Percentiles rank a stretch among this genome's conserved stretches.
These are phyloP conservation scores for Trypanosoma conorhini DNA, from an alignment of 208 protist genomes.

Conservation along the genomic window DNA sequence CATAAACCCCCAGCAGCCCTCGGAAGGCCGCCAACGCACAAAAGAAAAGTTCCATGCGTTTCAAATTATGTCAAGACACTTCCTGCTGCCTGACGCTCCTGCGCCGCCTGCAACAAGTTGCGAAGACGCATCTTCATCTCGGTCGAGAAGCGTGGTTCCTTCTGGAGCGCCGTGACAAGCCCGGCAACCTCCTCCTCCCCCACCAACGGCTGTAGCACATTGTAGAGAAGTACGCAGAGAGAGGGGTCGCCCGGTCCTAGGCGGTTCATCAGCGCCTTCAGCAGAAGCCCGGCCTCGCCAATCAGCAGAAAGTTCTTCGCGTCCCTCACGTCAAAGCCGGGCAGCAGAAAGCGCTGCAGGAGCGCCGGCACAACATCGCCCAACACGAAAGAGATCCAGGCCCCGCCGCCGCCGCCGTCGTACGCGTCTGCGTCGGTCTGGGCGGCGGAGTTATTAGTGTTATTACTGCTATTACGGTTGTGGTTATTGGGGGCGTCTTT, in stretches of 20 bases:
- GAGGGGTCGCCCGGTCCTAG: not conserved
- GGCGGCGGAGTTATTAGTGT: not conserved
- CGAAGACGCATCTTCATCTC: constrained; percentile 56
- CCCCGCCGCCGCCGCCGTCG: constrained; percentile 5
- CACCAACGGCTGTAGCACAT: constrained; percentile 34
- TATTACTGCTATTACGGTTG: not conserved
- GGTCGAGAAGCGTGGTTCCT: constrained; percentile 48
- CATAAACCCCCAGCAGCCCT: no score
- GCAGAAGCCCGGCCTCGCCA: constrained; percentile 53
- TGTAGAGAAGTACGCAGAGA: constrained; percentile 35
- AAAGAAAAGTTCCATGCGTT: constrained; percentile 1
- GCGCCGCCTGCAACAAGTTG: constrained; percentile 43
- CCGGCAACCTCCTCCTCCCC: constrained; percentile 43
- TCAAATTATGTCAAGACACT: not conserved
- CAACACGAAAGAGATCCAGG: constrained; percentile 32
- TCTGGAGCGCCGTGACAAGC: constrained; percentile 52
- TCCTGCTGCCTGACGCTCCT: constrained; percentile 12
- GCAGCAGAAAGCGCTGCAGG: constrained; percentile 20
- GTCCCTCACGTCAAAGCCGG: constrained; percentile 63
- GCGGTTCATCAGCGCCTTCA: constrained; percentile 26
- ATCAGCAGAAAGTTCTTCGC: constrained; percentile 69
- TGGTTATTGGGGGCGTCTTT: not conserved
- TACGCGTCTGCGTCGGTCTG: not conserved
- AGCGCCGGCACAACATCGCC: constrained; percentile 24
- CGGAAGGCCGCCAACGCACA: not conserved